Percentiles rank a stretch among this genome's conserved stretches.
Evolutionary conservation across 371 early-diverging fungal species (phyloP).

Genomic region (Lichtheimia ramosa): DNA sequence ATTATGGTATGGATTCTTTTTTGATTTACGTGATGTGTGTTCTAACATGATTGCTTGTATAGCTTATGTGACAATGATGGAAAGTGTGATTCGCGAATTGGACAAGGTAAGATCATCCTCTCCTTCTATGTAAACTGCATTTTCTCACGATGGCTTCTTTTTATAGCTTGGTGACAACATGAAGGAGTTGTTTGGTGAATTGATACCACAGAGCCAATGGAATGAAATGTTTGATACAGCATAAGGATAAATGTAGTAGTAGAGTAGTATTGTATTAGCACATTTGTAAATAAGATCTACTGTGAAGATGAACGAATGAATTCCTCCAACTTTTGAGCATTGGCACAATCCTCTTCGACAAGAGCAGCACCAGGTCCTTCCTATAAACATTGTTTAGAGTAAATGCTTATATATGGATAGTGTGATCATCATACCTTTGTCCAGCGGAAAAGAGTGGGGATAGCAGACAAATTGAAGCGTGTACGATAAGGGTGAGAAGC

Average conservation of each 20-base stretch:
- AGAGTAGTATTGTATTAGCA: no score
- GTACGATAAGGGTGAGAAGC: slow-evolving; percentile 41
- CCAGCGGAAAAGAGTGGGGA: slow-evolving; percentile 62
- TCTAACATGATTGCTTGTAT: no score
- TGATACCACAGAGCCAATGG: slow-evolving; percentile 49
- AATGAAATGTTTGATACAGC: slow-evolving; percentile 25
- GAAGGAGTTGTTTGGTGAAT: slow-evolving; percentile 42
- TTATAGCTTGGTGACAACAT: slow-evolving; percentile 22
- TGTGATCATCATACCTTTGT: slow-evolving; percentile 37
- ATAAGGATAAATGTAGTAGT: background rate
- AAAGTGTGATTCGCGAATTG: slow-evolving; percentile 80
- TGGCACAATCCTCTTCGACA: slow-evolving; percentile 54
- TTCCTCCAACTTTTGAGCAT: slow-evolving; percentile 34
- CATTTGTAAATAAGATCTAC: no score
- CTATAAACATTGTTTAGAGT: slow-evolving; percentile 15
- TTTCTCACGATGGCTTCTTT: background rate
- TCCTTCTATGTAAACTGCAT: no score
- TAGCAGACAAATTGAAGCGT: slow-evolving; percentile 45
- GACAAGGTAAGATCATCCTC: slow-evolving; percentile 38
- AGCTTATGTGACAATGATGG: slow-evolving; percentile 77
- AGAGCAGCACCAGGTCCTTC: slow-evolving; percentile 42
- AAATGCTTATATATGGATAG: background rate
- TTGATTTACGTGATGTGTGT: no score
- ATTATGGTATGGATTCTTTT: slow-evolving; percentile 38
- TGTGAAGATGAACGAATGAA: slow-evolving; percentile 22